Conservation (phyloP, 805 yeast species). For the Candida chilensis region DNA sequence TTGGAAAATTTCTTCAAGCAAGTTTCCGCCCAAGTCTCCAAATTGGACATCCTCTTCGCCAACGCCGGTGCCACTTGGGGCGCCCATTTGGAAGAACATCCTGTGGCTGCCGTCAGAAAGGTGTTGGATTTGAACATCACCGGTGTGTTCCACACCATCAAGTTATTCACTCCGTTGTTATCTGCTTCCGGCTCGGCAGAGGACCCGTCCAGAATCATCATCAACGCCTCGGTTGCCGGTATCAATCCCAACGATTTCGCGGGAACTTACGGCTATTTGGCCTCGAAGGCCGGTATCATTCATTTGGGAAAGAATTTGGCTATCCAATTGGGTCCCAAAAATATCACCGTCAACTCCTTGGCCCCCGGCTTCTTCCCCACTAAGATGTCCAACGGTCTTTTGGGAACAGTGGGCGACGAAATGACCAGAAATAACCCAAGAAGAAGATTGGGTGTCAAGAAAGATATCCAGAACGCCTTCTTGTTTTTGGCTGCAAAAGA, state of each 20-base stretch:
- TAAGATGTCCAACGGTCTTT: constrained; percentile 62
- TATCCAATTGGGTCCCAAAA: constrained; percentile 52
- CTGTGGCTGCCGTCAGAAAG: constrained; percentile 52
- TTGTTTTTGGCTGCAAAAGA: constrained; percentile 46
- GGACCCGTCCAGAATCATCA: constrained; percentile 57
- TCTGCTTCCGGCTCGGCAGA: constrained; percentile 37
- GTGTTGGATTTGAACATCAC: constrained; percentile 55
- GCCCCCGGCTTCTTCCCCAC: constrained; percentile 78
- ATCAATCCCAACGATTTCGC: constrained; percentile 25
- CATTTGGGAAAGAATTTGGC: constrained; percentile 61
- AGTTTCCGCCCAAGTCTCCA: constrained; percentile 25
- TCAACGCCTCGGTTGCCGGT: constrained; percentile 63
- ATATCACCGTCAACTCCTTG: constrained; percentile 59
- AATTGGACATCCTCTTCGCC: constrained; percentile 58
- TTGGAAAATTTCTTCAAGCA: constrained; percentile 31
- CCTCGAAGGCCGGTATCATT: constrained; percentile 69
- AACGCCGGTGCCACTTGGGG: constrained; percentile 85
- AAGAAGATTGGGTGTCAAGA: constrained; percentile 50
- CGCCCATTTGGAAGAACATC: constrained; percentile 49
- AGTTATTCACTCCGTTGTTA: constrained; percentile 50
- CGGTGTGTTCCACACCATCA: constrained; percentile 62
- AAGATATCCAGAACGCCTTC: constrained; percentile 47
- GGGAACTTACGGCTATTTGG: constrained; percentile 62
- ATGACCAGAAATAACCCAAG: constrained; percentile 48
- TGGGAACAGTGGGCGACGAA: constrained; percentile 38